Base-by-base conservation (phyloP, 2,329 filamentous ascomycete genomes). In the Fusarium sp. region DNA sequence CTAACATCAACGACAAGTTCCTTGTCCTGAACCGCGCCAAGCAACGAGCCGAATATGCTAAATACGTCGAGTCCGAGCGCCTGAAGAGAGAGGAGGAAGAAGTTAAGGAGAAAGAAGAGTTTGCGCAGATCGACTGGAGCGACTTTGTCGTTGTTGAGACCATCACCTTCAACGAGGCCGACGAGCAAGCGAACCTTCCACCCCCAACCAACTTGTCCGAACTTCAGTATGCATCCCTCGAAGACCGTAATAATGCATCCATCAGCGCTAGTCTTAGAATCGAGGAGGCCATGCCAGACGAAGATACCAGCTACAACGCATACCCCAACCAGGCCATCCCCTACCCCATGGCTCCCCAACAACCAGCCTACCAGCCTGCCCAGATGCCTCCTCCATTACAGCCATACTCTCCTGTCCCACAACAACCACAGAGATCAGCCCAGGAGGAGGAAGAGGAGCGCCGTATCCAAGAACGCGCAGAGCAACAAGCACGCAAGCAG, bases 131-230 rank as follows among this genome's bases (percentile, higher is more conserved):
- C 66, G 96, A 99, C 78, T 99, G 96, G 96, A 93, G 97, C 75
- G 95, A 98, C 76, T 99, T 99, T 73, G 90, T 95, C 32, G 91
- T 99, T 20, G 94, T 97, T 43, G 96, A 97, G 79, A 97, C 94
- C 1, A 94, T 99, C 53, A 85, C 93, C 17, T 99, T 99, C 78
- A 94, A 89, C 59, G 94, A 97, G 70, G 87, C 88, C 38, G 96
- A 99, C 77, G 94, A 97, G 70, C 87, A 92, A 66, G 88, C 89
- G 36, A 91, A 96, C 67, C 88, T 99, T 12, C 94, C 95, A 30
- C 91, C 94, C 2, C 96, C 96, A 2, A 96, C 93, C 6, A 94
- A 91, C 7, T 88, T 97, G 40, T 92, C 93, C 67, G 96, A 99
- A 73, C 85, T 99, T 19, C 94, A 98, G 77, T 96, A 94, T 64